phyloP scores from a whole-genome alignment of 495 filamentous ascomycete genomes.

The Aspergillus kassunensis region DNA sequence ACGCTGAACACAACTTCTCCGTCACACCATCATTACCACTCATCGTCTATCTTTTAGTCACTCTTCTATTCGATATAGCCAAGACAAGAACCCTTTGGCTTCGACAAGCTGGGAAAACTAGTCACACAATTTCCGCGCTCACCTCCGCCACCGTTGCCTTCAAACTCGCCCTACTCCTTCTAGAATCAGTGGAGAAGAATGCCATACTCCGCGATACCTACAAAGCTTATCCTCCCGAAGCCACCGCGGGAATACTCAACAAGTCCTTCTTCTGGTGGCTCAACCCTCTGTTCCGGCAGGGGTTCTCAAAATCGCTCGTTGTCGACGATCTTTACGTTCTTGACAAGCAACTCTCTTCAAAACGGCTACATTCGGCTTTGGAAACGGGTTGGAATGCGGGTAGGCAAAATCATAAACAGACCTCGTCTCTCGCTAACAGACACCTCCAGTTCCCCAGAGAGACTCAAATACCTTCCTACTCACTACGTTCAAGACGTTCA shows the following conservation, averaged over 20 bases:
- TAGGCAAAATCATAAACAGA: not conserved
- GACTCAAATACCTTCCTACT: conserved; percentile 10
- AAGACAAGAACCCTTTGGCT: conserved; percentile 57
- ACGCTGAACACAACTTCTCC: conserved; percentile 53
- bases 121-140: conserved; percentile 36
- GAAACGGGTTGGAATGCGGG: conserved; percentile 30
- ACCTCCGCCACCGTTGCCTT: conserved; percentile 45
- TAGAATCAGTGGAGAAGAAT: conserved; percentile 55
- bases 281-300: conserved; percentile 49
- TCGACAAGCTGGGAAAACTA: conserved; percentile 29
- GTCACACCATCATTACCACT: conserved; percentile 57
- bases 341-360: conserved; percentile 41
- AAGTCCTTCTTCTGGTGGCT: conserved; percentile 56
- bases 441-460: conserved; percentile 7
- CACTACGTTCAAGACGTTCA: conserved; percentile 42
- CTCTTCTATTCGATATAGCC: conserved; percentile 55
- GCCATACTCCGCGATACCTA: conserved; percentile 42
- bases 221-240: conserved; percentile 51
- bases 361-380: conserved; percentile 35
- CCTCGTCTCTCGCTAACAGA: conserved; percentile 8
- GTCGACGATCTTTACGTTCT: conserved; percentile 44
- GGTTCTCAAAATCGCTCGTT: conserved; percentile 41
- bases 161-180: conserved; percentile 46
- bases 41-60: conserved; percentile 56
- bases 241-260: conserved; percentile 52